Evolutionary conservation across 495 filamentous ascomycete genomes (phyloP), one percentile per base, ranked within the genome.

Genomic region (Hypoxylon fuscum): DNA sequence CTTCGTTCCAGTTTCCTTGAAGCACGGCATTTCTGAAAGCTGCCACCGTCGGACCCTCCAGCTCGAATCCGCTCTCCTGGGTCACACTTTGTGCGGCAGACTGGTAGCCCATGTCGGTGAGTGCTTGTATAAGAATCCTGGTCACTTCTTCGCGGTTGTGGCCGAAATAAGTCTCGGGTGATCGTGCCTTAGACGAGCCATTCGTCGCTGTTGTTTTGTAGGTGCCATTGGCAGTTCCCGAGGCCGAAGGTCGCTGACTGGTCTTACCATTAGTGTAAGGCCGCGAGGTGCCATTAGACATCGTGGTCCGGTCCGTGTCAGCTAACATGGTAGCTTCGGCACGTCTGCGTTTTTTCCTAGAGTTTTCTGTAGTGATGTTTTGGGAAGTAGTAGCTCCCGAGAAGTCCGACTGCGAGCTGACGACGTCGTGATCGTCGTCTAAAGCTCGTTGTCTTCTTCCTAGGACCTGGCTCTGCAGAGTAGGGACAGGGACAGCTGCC

Each of bases 141-240:
- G 95, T 95, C 9, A 98, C 88, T 76, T 99, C 93, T 77, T 96
- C 94, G 69, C 92, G 87, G 71, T 93, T 88, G 71, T 99, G 94
- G 17, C 92, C 93, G 62, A 85, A 89, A 59, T 83, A 85, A 0
- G 60, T 70, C 9, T 65, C 57, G 6, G 66, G 53, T 18, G 21
- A 40, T 17, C 49, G 68, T 29, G 41, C 46, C 40, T 65, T 72
- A 6, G 76, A 70, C 5, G 75, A 71, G 3, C 79, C 76, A 61
- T 81, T 82, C 23, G 70, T 21, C 41, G 57, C 72, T 27, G 62
- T 52, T 17, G 60, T 49, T 55, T 76, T 78, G 15, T 68, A 67
- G 11, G 73, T 68, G 25, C 79, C 76, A 61, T 80, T 81, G 17
- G 62, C 35, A 10, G 66, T 27, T 10, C 50, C 44, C 18, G 69